Base-by-base conservation (phyloP, 1,284 basidiomycete species). In the Gomphus bonarii region DNA sequence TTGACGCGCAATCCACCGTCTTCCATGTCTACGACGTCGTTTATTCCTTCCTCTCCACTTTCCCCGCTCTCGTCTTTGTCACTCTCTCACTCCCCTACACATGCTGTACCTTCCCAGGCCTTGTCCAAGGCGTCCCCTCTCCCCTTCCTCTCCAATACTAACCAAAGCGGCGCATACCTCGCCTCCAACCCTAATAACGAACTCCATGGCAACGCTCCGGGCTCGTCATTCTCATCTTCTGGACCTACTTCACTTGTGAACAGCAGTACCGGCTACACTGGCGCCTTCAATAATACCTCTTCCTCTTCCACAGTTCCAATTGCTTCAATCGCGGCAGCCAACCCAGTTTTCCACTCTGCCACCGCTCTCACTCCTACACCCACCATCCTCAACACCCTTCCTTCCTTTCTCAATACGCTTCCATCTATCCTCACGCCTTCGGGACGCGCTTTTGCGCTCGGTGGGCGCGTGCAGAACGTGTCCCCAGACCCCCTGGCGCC, bases 371-470 rank as follows among this genome's bases (percentile, higher is more conserved):
- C 44, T 52, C 53, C 58, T 52, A 36, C 49, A 43, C 31, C 51
- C 48, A 40, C 46, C 36, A 48, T 12, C 48, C 10, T 38, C 54
- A 6, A 53, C 22, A n/a, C 56, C 59, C 18, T 52, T 58, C 9
- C 54, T 55, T 33, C n/a, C 59, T 2, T 54, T 28, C 46, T 61
- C 55, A 43, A 52, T 10, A 33, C 31, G 65, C 69, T 44, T 66
- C 76, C 35, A 82, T 84, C 60, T 84, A 73, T 87, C 48, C 76
- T 91, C 59, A 90, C 88, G 3, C 88, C 88, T 3, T 88, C 85
- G 16, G 88, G 88, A 0, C 78, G 83, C 16, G 78, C 81, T 7
- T 82, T 91, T 61, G 80, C 84, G 46, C 68, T 78, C 28, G 85
- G 86, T 54, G 88, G 88, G 9, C 79, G 79, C 60, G 85, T 90